A percentile compares a stretch with the other conserved stretches of the same genome.
phyloP scores from a whole-genome alignment of 495 filamentous ascomycete species.

The Penicillium simplicissimum region DNA sequence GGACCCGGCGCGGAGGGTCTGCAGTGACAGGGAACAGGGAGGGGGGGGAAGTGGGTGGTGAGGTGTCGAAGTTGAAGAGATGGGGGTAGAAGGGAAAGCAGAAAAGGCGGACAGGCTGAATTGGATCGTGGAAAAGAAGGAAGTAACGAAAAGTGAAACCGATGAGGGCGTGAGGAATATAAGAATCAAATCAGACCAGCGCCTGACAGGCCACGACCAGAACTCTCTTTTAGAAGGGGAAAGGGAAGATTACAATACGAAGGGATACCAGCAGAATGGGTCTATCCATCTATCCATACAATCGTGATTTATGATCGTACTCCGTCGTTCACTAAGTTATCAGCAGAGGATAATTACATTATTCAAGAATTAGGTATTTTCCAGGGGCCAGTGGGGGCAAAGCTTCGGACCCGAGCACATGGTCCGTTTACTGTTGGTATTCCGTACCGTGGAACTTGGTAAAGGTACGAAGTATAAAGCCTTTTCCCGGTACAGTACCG shows the following conservation, averaged over 20 bases:
- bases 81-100: neutral
- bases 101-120: neutral
- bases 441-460: neutral
- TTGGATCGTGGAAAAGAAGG: neutral
- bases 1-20: slow-evolving; percentile 12
- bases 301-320: too few relatives aligned
- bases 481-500: neutral
- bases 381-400: neutral
- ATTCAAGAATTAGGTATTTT: neutral
- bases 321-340: too few relatives aligned
- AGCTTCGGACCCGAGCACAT: neutral
- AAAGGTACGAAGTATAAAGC: neutral
- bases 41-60: neutral
- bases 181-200: neutral
- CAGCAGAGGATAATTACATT: neutral
- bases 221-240: neutral
- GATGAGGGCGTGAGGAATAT: neutral
- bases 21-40: slow-evolving; percentile 2
- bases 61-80: neutral
- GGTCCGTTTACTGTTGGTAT: neutral
- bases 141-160: neutral
- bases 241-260: neutral
- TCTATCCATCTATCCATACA: too few relatives aligned
- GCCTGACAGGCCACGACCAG: neutral
- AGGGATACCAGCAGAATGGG: neutral